Percentiles rank a stretch among this genome's conserved stretches.
phyloP scores from a whole-genome alignment of 805 yeast species.

The Candida silvicultrix region DNA sequence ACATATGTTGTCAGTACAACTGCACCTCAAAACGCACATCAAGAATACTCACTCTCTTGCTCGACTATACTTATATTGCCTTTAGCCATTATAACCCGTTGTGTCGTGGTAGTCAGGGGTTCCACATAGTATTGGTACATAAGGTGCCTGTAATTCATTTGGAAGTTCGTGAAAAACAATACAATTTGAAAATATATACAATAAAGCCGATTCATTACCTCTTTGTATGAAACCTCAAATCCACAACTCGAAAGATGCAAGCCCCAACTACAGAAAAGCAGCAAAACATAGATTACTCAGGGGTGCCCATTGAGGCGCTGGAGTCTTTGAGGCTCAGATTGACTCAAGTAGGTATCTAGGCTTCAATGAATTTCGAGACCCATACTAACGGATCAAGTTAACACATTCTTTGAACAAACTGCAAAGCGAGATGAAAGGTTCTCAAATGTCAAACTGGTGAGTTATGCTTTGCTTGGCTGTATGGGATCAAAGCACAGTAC shows the following conservation, averaged over 20 bases:
- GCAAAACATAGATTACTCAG: slow-evolving; percentile 27
- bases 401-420: slow-evolving; percentile 55
- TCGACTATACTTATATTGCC: slow-evolving; percentile 5
- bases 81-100: slow-evolving; percentile 12
- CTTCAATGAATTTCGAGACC: slow-evolving; percentile 3
- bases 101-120: no score
- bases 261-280: slow-evolving; percentile 9
- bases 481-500: no score
- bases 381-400: slow-evolving; percentile 24
- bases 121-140: no score
- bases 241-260: slow-evolving; percentile 7
- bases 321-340: slow-evolving; percentile 58
- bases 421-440: slow-evolving; percentile 43
- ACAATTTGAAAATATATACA: no score
- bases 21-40: no score
- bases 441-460: slow-evolving; percentile 40
- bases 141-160: not conserved
- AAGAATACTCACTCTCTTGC: slow-evolving; percentile 10
- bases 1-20: not conserved
- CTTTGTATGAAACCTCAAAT: slow-evolving; percentile 3
- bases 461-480: slow-evolving; percentile 28
- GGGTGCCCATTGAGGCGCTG: slow-evolving; percentile 54
- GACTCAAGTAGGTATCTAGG: slow-evolving; percentile 35
- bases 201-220: no score
- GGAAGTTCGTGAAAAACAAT: not conserved